A percentile compares a stretch with the other conserved stretches of the same genome.
Evolutionary conservation across 179 eudicot genomes (phyloP).

Genomic region (Gypsophila paniculata): DNA sequence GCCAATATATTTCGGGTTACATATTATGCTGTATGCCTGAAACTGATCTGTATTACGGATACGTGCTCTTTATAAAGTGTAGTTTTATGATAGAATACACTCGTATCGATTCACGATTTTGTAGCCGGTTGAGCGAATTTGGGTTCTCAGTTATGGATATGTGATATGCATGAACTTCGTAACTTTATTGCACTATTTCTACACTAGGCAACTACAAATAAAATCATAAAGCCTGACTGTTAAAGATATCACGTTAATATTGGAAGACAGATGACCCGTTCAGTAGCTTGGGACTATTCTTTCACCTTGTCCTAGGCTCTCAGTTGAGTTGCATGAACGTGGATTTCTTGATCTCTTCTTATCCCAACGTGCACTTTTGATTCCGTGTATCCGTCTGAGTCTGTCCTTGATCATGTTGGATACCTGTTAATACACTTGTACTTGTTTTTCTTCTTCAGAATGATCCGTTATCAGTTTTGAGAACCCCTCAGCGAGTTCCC

Average conservation of each 20-base stretch:
- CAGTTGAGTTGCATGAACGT: neutral
- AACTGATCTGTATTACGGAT: neutral
- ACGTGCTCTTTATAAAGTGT: neutral
- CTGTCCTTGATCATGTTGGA: neutral
- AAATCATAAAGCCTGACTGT: neutral
- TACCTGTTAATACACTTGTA: constrained; percentile 6
- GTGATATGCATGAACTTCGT: neutral
- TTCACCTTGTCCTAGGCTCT: neutral
- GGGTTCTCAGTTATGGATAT: neutral
- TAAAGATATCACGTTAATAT: too few relatives aligned
- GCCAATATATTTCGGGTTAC: neutral
- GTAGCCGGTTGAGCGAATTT: neutral
- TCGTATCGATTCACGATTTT: neutral
- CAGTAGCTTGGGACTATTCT: too few relatives aligned
- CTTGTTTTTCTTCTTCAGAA: constrained; percentile 23
- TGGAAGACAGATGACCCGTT: too few relatives aligned
- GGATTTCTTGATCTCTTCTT: neutral
- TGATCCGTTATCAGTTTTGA: constrained; percentile 37
- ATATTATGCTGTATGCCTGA: neutral
- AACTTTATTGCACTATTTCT: neutral
- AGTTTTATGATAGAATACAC: neutral
- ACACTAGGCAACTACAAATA: too few relatives aligned
- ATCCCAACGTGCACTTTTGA: neutral
- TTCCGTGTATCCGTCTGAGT: neutral
- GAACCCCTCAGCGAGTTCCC: constrained; percentile 61